A percentile compares a stretch with the other conserved stretches of the same genome.
phyloP scores from a whole-genome alignment of 768 basidiomycete genomes.

The Panaeolus cyanescens region DNA sequence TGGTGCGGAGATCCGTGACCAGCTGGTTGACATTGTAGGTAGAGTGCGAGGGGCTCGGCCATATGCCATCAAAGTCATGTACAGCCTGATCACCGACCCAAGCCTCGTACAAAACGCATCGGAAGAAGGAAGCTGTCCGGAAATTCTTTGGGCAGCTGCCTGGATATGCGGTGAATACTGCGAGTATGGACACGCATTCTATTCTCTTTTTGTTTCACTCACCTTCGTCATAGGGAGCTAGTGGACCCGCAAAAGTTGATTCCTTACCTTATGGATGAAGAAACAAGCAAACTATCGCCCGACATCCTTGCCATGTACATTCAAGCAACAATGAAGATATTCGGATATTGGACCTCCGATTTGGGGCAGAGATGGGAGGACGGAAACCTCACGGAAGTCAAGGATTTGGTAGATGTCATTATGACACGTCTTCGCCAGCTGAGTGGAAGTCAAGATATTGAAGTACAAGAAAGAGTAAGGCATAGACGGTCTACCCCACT shows the following conservation, averaged over 20 bases:
- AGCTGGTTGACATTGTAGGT: conserved; percentile 84
- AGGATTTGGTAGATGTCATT: conserved; percentile 62
- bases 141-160: conserved; percentile 91
- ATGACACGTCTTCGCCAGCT: conserved; percentile 61
- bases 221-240: conserved; percentile 57
- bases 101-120: conserved; percentile 65
- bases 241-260: conserved; percentile 75
- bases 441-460: conserved; percentile 66
- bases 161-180: conserved; percentile 97
- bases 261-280: conserved; percentile 65
- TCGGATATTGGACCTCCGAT: conserved; percentile 82
- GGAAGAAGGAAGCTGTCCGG: conserved; percentile 76
- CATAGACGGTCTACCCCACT: background rate
- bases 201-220: background rate
- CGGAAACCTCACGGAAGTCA: conserved; percentile 66
- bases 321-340: conserved; percentile 83
- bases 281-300: conserved; percentile 54
- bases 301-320: conserved; percentile 80
- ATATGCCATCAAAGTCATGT: conserved; percentile 85
- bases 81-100: conserved; percentile 79
- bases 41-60: conserved; percentile 75
- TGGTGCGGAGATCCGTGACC: conserved; percentile 76
- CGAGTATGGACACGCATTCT: conserved; percentile 53
- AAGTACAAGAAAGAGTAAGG: conserved; percentile 90
- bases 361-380: conserved; percentile 78